Evolutionary conservation across 2,329 filamentous ascomycete species (phyloP), one percentile per base, ranked within the genome.

Genomic region (Periglandula ipomoeae): DNA sequence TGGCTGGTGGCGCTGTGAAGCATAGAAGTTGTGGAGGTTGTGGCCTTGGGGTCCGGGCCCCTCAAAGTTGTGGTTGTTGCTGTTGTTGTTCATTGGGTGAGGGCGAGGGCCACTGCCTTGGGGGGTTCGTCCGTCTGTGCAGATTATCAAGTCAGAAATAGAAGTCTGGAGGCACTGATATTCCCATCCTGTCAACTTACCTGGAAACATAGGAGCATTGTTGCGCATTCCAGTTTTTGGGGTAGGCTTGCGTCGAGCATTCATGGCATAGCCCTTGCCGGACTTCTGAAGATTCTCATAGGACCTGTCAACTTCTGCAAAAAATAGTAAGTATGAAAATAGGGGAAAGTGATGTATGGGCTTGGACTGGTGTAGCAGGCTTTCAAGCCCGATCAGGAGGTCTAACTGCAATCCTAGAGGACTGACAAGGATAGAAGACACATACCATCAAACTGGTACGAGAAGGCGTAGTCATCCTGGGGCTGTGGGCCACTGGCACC

Each of bases 251-350:
- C 90, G 87, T 69, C 93, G 88, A 61, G 74, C 79, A 61, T 75
- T 75, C 62, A 72, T 71, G 62, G 77, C 81, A 70, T 91, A 93
- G 71, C 90, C 84, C 75, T 97, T 97, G 62, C 90, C 90, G 67
- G 90, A 95, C 78, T 97, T 97, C 62, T 91, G 79, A 52, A 98
- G 79, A 68, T 97, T 97, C 63, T 97, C 93, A 62, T 91, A 83
- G 58, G 91, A 91, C 65, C 91, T 85, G 57, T 97, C 93, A 60
- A 98, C 89, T 80, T 98, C 93, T 95, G 63, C 45, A 56, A 55
- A 41, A 13, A 10, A 23, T 20, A n/a, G 27, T 47, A 19, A 48
- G 47, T 15, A 41, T 26, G 27, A n/a, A n/a, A n/a, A n/a, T n/a
- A n/a, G n/a, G n/a, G n/a, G n/a, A n/a, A n/a, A n/a, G n/a, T n/a